Conservation (phyloP, 805 yeast species). For the Ogataea angusta region DNA sequence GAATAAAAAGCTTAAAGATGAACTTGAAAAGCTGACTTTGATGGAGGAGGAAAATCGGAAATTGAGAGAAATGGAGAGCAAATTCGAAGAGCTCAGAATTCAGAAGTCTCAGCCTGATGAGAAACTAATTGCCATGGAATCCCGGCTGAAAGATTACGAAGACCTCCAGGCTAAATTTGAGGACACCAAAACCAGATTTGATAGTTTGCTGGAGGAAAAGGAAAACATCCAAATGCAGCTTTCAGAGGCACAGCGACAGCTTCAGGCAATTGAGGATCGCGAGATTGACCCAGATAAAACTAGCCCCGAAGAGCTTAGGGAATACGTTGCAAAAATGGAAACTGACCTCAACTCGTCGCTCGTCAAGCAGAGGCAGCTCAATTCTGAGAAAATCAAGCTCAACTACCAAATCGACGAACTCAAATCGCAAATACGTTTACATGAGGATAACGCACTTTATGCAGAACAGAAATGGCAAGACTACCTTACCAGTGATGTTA, state of each 20-base stretch:
- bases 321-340: conserved; percentile 4
- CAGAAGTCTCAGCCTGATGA: background rate
- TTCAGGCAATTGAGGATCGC: background rate
- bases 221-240: background rate
- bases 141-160: background rate
- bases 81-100: conserved; percentile 1
- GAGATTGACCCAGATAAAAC: background rate
- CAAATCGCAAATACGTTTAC: conserved; percentile 20
- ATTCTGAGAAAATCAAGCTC: conserved; percentile 26
- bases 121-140: background rate
- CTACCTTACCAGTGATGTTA: conserved; percentile 35
- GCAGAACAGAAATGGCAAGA: conserved; percentile 11
- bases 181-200: no score
- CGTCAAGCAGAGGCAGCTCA: conserved; percentile 14
- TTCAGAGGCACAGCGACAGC: background rate
- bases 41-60: background rate
- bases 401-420: conserved; percentile 39
- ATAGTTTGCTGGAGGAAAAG: background rate
- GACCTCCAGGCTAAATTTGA: background rate
- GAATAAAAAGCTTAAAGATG: background rate
- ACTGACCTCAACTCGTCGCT: conserved; percentile 14
- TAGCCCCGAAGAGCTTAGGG: conserved; percentile 1
- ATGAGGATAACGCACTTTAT: conserved; percentile 29
- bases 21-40: background rate
- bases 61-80: background rate